These are phyloP conservation scores for Aspergillus nidulans DNA, from an alignment of 495 filamentous ascomycete genomes.

Conservation along the genomic window DNA sequence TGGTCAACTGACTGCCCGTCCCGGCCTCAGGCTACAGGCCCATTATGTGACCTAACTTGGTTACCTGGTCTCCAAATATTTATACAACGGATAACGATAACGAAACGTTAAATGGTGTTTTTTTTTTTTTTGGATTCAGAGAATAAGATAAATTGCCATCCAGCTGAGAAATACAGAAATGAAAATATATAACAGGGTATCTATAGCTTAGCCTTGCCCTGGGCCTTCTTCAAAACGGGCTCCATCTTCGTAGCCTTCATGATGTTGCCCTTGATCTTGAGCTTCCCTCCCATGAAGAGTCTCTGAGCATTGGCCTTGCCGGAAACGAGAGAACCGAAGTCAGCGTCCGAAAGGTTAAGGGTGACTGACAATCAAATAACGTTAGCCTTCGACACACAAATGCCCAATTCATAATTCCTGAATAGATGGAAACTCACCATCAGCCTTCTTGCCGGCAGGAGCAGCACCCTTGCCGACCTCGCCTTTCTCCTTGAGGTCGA, in stretches of 20 bases:
- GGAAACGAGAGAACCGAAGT: conserved; percentile 75
- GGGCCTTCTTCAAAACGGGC: conserved; percentile 86
- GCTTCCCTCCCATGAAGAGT: conserved; percentile 92
- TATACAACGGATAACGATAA: too few species aligned
- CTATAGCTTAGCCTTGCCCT: conserved; percentile 75
- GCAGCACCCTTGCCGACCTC: conserved; percentile 69
- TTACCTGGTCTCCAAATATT: too few species aligned
- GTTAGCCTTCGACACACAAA: conserved; percentile 2
- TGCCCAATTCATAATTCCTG: background rate
- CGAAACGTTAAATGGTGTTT: background rate
- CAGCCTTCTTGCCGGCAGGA: conserved; percentile 68
- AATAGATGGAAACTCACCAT: conserved; percentile 52
- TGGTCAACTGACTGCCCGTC: background rate
- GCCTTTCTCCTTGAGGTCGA: conserved; percentile 90
- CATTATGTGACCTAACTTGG: too few species aligned
- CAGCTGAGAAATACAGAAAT: conserved; percentile 5
- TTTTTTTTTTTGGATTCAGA: background rate
- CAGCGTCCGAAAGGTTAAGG: conserved; percentile 74
- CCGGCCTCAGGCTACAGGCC: too few species aligned
- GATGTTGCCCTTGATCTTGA: conserved; percentile 96
- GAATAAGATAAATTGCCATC: conserved; percentile 5
- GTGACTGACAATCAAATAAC: conserved; percentile 56
- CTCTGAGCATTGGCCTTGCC: conserved; percentile 94
- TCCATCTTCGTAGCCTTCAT: conserved; percentile 99
- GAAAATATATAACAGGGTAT: conserved; percentile 27